These are phyloP conservation scores for Silene coronaria DNA, from an alignment of 179 eudicot species.

Conservation along the genomic window DNA sequence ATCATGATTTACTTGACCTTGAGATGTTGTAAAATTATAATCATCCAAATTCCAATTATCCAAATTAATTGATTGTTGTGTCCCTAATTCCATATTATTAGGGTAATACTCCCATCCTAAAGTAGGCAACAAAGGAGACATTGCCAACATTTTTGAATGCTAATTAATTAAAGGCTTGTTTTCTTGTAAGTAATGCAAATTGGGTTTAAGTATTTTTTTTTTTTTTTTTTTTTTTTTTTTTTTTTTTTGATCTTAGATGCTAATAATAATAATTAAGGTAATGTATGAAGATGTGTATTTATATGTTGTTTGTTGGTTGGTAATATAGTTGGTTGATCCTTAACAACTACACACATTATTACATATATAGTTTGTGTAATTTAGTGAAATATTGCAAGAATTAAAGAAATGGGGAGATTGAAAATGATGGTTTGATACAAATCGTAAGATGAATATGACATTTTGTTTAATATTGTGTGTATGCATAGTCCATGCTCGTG, in stretches of 20 bases:
- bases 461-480: too few relatives aligned
- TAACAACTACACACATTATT: neutral
- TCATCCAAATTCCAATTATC: slow-evolving; percentile 14
- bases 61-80: slow-evolving; percentile 9
- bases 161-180: too few relatives aligned
- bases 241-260: neutral
- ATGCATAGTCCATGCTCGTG: too few relatives aligned
- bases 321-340: neutral
- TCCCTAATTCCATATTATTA: slow-evolving; percentile 10
- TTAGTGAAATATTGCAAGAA: too few relatives aligned
- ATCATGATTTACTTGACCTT: neutral
- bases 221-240: too few relatives aligned
- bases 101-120: slow-evolving; percentile 23
- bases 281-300: neutral
- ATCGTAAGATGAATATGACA: too few relatives aligned
- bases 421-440: too few relatives aligned
- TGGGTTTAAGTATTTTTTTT: too few relatives aligned
- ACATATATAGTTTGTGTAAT: neutral
- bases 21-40: slow-evolving; percentile 10
- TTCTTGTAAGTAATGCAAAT: too few relatives aligned
- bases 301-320: neutral
- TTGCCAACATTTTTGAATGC: slow-evolving; percentile 18
- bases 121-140: slow-evolving; percentile 21
- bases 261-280: neutral
- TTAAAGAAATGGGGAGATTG: neutral